Evolutionary conservation across 2,329 filamentous ascomycete species (phyloP).

Genomic region (Trichoderma sp.): DNA sequence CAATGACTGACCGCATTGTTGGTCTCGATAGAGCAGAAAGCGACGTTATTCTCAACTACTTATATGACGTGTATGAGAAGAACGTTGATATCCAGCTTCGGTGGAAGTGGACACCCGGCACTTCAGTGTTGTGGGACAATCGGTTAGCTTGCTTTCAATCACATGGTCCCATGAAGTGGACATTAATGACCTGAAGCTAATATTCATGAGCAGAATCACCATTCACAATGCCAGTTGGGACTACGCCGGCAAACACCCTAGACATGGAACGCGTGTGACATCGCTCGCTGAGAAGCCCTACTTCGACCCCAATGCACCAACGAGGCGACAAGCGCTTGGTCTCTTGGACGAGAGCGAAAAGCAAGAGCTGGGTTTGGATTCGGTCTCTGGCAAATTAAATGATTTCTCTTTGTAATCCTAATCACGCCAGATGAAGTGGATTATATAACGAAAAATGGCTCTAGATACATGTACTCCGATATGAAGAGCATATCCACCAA

Average conservation of each 20-base stretch:
- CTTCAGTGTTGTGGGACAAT: slow-evolving; percentile 70
- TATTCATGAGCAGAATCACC: slow-evolving; percentile 50
- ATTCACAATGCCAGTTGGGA: slow-evolving; percentile 75
- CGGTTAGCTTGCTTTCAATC: slow-evolving; percentile 38
- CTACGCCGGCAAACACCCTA: slow-evolving; percentile 62
- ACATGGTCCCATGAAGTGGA: background rate
- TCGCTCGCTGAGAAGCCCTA: slow-evolving; percentile 68
- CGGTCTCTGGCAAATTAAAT: background rate
- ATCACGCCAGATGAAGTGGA: background rate
- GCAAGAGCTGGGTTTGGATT: slow-evolving; percentile 26
- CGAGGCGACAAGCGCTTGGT: slow-evolving; percentile 63
- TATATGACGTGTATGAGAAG: slow-evolving; percentile 66
- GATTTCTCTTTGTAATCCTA: background rate
- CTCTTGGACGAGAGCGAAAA: slow-evolving; percentile 57
- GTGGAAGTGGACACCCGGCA: slow-evolving; percentile 66
- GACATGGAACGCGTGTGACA: slow-evolving; percentile 71
- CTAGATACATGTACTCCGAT: background rate
- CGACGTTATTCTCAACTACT: slow-evolving; percentile 63
- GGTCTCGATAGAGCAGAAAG: slow-evolving; percentile 68
- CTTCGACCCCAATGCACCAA: slow-evolving; percentile 62
- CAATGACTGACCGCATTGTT: slow-evolving; percentile 66
- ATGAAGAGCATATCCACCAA: background rate
- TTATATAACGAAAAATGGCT: background rate
- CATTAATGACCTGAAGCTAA: background rate
- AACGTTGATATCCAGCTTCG: slow-evolving; percentile 70